Evolutionary conservation across 2,329 filamentous ascomycete genomes (phyloP).

Genomic region (Cordyceps farinosa): DNA sequence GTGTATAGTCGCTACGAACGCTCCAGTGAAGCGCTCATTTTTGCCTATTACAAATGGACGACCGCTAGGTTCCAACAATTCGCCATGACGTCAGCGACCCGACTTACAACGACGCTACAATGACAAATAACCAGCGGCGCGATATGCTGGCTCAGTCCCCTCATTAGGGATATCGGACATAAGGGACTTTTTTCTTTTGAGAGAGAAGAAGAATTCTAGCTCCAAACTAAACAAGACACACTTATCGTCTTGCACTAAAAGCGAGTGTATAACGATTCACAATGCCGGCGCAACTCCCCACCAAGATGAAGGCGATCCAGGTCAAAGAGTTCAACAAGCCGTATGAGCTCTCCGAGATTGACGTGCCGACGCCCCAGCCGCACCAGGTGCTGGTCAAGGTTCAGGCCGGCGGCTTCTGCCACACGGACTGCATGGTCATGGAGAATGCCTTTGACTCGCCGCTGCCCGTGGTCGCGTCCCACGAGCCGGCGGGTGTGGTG

Average conservation of each 20-base stretch:
- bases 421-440: conserved; percentile 20
- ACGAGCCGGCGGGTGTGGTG: conserved; percentile 17
- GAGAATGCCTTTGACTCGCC: conserved; percentile 17
- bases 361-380: conserved; percentile 16
- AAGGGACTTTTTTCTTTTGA: neutral
- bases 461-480: conserved; percentile 17
- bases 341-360: conserved; percentile 15
- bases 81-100: neutral
- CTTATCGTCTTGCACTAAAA: neutral
- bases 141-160: neutral
- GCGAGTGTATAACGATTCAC: neutral
- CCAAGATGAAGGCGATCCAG: conserved; percentile 17
- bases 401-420: conserved; percentile 20
- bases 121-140: neutral
- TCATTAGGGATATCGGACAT: too few species aligned
- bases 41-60: neutral
- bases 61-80: neutral
- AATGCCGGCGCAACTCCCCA: neutral
- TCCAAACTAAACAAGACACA: too few species aligned
- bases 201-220: too few species aligned
- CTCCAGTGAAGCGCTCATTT: neutral
- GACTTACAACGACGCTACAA: neutral
- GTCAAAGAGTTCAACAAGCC: conserved; percentile 16
- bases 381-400: conserved; percentile 20
- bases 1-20: neutral